phyloP scores from a whole-genome alignment of 2,329 filamentous ascomycete genomes.

The Calonectria pauciramosa region DNA sequence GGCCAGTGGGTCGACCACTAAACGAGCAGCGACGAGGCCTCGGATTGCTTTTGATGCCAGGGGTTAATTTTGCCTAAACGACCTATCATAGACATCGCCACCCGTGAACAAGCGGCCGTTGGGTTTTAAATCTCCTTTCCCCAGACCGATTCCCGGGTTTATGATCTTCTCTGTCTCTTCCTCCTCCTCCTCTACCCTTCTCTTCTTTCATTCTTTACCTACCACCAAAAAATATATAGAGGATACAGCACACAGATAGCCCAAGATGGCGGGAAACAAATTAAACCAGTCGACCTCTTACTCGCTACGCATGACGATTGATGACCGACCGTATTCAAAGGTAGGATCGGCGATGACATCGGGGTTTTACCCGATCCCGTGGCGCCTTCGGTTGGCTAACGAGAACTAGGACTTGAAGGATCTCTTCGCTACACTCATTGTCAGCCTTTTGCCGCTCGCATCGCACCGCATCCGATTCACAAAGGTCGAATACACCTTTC shows the following conservation, averaged over 20 bases:
- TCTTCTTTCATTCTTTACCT: background rate
- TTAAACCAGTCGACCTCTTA: slow-evolving; percentile 87
- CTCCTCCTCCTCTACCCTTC: background rate
- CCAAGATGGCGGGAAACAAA: slow-evolving; percentile 4
- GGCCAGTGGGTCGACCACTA: background rate
- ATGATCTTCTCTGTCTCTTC: background rate
- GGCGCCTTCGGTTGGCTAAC: background rate
- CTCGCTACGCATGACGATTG: slow-evolving; percentile 95
- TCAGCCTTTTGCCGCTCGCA: slow-evolving; percentile 86
- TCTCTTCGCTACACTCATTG: slow-evolving; percentile 93
- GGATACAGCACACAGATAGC: background rate
- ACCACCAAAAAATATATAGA: too few relatives aligned
- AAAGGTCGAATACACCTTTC: slow-evolving; percentile 92
- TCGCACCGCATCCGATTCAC: slow-evolving; percentile 91
- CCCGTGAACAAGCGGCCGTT: background rate
- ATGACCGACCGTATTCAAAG: slow-evolving; percentile 94
- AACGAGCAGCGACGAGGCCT: slow-evolving; percentile 1
- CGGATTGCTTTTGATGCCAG: slow-evolving; percentile 7
- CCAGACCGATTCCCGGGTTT: background rate
- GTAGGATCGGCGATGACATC: slow-evolving; percentile 67
- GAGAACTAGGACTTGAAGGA: slow-evolving; percentile 91
- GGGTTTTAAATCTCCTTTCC: slow-evolving; percentile 2
- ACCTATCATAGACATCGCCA: background rate
- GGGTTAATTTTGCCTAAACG: slow-evolving; percentile 2
- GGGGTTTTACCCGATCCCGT: background rate